Conservation (phyloP, 2,329 filamentous ascomycete species). For the Aspergillus fructus region DNA sequence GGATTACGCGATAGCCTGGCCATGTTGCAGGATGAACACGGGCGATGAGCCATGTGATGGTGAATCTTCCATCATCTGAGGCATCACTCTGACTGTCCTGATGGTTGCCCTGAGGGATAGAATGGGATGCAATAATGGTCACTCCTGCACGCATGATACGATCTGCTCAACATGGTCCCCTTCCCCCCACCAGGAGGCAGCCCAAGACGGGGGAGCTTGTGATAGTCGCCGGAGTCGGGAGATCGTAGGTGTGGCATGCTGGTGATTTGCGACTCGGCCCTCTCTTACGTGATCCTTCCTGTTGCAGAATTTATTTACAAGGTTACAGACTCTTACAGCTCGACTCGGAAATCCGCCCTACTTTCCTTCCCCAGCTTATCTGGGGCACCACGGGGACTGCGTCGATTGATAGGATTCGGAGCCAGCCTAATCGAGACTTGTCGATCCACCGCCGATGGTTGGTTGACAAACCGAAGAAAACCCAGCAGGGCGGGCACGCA, state of each 20-base stretch:
- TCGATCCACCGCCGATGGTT: slow-evolving; percentile 21
- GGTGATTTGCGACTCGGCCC: neutral
- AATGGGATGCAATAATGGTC: slow-evolving; percentile 9
- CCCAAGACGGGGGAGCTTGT: slow-evolving; percentile 7
- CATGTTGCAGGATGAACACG: slow-evolving; percentile 4
- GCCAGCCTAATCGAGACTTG: slow-evolving; percentile 22
- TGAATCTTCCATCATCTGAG: slow-evolving; percentile 15
- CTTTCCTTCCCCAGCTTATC: slow-evolving; percentile 15
- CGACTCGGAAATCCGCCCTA: slow-evolving; percentile 2
- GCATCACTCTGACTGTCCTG: neutral
- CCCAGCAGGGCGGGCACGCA: slow-evolving; percentile 7
- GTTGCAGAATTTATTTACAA: neutral
- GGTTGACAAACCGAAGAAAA: slow-evolving; percentile 13
- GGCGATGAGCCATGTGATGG: slow-evolving; percentile 17
- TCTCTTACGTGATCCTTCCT: slow-evolving; percentile 6
- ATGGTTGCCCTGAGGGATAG: slow-evolving; percentile 1
- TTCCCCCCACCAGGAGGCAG: neutral
- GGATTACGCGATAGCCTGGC: slow-evolving; percentile 8
- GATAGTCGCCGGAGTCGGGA: neutral
- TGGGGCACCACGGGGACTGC: slow-evolving; percentile 20
- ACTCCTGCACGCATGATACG: slow-evolving; percentile 14
- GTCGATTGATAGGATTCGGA: slow-evolving; percentile 15
- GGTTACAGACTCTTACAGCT: neutral
- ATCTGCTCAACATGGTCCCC: neutral
- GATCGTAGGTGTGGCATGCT: slow-evolving; percentile 5